Base-by-base conservation (phyloP, 2,329 filamentous ascomycete genomes). In the Penicillium hordei region DNA sequence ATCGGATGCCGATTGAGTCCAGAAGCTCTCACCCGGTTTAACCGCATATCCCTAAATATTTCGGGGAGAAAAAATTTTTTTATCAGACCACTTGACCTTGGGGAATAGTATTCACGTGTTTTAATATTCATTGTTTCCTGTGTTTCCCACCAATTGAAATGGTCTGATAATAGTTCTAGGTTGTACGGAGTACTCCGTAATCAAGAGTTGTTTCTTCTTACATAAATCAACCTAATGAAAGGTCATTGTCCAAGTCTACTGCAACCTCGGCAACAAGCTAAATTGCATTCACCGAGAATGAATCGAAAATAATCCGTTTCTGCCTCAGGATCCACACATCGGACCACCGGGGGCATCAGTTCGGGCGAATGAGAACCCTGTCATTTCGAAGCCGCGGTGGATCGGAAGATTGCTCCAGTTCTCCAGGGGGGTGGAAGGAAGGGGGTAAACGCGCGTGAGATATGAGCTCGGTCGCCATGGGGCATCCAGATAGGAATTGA, bases 321-420 rank as follows among this genome's bases (percentile, higher is more conserved):
- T 60, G 61, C 59, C 59, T 64, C 60, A 59, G 63, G 62, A 56
- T 62, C 63, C 55, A 64, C 58, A 48, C 3, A 31, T 48, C 58
- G 60, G 60, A 45, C 46, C 58, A 58, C 39, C 36, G 31, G 49
- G 59, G 56, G 58, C 57, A 50, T 27, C 49, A 48, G 42, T 9
- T 42, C 23, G 51, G 54, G 50, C 64, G 64, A 66, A 66, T 66
- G 25, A 63, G 31, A 53, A 40, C 17, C 33, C 27, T 38, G 34
- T 31, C 45, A 66, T 66, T 66, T 66, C 61, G 57, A 58, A 66
- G 61, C 59, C 60, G 38, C 40, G 58, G 61, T 61, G 61, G 59
- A 59, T 52, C 60, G 42, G 55, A 48, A 53, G 48, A 49, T 40
- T 60, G 40, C 54, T 60, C 58, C 52, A 49, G 52, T 51, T 59